Conservation (phyloP, 1,284 basidiomycete genomes). For the Coniferiporia weirii region DNA sequence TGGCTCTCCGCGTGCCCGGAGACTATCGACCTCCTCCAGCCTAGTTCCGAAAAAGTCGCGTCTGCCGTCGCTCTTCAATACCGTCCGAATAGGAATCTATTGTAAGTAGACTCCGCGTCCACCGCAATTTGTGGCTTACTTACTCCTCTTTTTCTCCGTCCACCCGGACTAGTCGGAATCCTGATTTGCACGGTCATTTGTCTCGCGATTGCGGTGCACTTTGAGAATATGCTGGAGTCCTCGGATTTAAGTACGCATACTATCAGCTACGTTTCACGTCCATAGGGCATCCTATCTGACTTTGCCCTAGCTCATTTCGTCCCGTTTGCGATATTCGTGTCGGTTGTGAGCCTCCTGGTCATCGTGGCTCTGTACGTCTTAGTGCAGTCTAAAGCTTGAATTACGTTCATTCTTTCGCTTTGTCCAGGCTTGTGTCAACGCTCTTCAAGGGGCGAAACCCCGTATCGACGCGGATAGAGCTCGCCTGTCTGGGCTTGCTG, state of each 20-base stretch:
- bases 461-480: slow-evolving; percentile 70
- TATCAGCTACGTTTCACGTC: not conserved
- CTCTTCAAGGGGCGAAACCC: slow-evolving; percentile 62
- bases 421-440: slow-evolving; percentile 53
- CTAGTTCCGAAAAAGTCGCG: slow-evolving; percentile 20
- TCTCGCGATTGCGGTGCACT: slow-evolving; percentile 69
- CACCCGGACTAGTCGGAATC: slow-evolving; percentile 43
- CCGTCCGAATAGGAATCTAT: slow-evolving; percentile 50
- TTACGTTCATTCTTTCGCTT: not conserved
- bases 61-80: slow-evolving; percentile 58
- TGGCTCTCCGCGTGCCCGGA: slow-evolving; percentile 1
- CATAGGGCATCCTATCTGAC: not conserved
- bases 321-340: slow-evolving; percentile 77
- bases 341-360: slow-evolving; percentile 59
- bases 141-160: not conserved
- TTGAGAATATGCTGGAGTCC: slow-evolving; percentile 59
- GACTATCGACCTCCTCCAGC: slow-evolving; percentile 14
- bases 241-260: slow-evolving; percentile 68
- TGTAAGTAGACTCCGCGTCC: slow-evolving; percentile 33
- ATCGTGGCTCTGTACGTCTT: slow-evolving; percentile 56
- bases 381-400: slow-evolving; percentile 8
- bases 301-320: slow-evolving; percentile 65
- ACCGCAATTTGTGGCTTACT: not conserved
- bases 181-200: slow-evolving; percentile 70
- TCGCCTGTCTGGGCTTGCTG: slow-evolving; percentile 60